phyloP scores from a whole-genome alignment of 2,329 filamentous ascomycete genomes.

The Penicillium sp. region DNA sequence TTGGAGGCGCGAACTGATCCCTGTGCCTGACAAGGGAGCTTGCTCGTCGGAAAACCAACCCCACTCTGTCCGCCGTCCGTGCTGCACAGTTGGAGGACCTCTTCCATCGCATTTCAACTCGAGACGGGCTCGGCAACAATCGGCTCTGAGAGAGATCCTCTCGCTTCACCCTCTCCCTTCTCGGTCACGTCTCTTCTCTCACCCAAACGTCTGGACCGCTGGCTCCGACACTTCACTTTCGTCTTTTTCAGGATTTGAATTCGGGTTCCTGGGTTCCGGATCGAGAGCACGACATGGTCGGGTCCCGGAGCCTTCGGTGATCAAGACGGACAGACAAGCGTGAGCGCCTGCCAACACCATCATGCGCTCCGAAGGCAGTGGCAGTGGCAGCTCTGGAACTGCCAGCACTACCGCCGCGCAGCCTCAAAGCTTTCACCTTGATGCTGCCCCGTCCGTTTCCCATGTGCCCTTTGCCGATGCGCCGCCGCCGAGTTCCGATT shows the following conservation, averaged over 20 bases:
- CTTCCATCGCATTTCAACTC: conserved; percentile 28
- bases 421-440: conserved; percentile 25
- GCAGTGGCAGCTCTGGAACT: conserved; percentile 41
- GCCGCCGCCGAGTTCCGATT: conserved; percentile 28
- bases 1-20: conserved; percentile 24
- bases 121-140: conserved; percentile 31
- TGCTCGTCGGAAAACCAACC: conserved; percentile 29
- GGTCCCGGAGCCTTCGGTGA: conserved; percentile 46
- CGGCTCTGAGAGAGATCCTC: conserved; percentile 22
- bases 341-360: conserved; percentile 37
- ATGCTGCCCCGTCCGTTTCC: conserved; percentile 25
- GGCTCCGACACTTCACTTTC: background rate
- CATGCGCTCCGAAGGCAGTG: conserved; percentile 51
- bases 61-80: conserved; percentile 33
- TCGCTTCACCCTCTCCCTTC: conserved; percentile 9
- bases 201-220: background rate
- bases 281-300: conserved; percentile 45
- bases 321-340: conserved; percentile 42
- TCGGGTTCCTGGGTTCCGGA: conserved; percentile 40
- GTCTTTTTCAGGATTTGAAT: conserved; percentile 15
- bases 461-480: conserved; percentile 33
- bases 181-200: background rate
- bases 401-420: conserved; percentile 35
- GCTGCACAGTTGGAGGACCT: conserved; percentile 28
- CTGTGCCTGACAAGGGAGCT: conserved; percentile 32